Base-by-base conservation (phyloP, 2,329 filamentous ascomycete species). In the Fusarium veterinarium region DNA sequence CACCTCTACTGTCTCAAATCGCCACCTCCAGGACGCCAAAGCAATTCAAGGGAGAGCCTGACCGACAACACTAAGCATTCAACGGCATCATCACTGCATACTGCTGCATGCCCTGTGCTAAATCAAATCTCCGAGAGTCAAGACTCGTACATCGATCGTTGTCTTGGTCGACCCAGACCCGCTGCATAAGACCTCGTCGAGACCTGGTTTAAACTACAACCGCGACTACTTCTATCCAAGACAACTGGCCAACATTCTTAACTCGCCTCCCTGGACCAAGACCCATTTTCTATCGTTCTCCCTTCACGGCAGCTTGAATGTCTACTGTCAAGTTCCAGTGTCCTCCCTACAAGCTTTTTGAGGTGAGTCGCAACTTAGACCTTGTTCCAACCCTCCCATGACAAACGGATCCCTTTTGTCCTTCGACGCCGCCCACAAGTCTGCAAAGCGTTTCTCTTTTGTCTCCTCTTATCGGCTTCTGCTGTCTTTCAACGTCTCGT, bases 321-420 rank as follows among this genome's bases (percentile, higher is more conserved):
- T 90, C 88, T 86, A 79, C 84, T 80, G 81, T 83, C 79, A 89
- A 88, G 83, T 87, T 88, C 79, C 85, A 86, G 77, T 86, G 85
- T 79, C 82, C 85, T 77, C 80, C 85, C 74, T 89, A 89, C 81
- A 89, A 88, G 83, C 84, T 88, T 80, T 89, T 87, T 80, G 87
- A 90, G 84, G 87, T 90, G 80, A 88, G 88, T 87, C 81, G 71
- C 73, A 77, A 74, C 75, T 73, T 66, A 79, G 76, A 82, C 78
- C 67, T 69, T 80, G 78, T 78, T 80, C 75, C 77, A 78, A 73
- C 71, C 61, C 74, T 76, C 67, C 64, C 72, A 71, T 73, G 67
- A 69, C 74, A 75, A 40, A 55, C 74, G 37, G 60, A 63, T 66
- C 51, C 64, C 74, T 75, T 72, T 56, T 68, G 56, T 68, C 61